phyloP scores from a whole-genome alignment of 371 early-diverging fungal genomes.

The Rhizopus stolonifer region DNA sequence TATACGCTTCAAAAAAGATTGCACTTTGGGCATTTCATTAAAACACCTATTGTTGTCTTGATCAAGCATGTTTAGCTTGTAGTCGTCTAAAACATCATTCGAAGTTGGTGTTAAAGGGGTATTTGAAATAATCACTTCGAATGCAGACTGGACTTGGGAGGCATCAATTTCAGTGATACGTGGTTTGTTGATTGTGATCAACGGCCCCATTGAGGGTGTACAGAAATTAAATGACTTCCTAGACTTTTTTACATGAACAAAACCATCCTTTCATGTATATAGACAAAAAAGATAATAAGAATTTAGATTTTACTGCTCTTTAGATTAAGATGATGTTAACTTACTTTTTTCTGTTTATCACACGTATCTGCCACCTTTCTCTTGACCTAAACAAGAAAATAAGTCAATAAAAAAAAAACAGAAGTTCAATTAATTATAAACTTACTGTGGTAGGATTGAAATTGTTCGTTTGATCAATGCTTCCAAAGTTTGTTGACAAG shows the following conservation, averaged over 20 bases:
- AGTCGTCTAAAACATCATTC: conserved; percentile 1
- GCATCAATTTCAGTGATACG: conserved; percentile 2
- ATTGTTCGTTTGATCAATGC: conserved; percentile 3
- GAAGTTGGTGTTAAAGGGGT: conserved; percentile 1
- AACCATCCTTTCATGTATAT: conserved; percentile 1
- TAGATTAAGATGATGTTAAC: background rate
- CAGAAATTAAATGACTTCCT: conserved; percentile 3
- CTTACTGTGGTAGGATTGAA: conserved; percentile 1
- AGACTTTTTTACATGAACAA: conserved; percentile 1
- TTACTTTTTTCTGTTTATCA: conserved; percentile 4
- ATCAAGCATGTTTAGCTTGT: conserved; percentile 1
- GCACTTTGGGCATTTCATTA: conserved; percentile 1
- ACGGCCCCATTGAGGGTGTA: background rate
- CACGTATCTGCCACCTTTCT: conserved; percentile 3
- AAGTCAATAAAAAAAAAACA: background rate
- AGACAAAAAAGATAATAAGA: background rate
- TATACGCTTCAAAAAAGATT: background rate
- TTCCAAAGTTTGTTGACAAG: conserved; percentile 2
- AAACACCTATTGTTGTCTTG: conserved; percentile 3
- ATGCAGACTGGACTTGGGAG: conserved; percentile 4
- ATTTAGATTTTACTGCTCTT: background rate
- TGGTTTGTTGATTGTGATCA: conserved; percentile 6
- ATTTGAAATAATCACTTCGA: conserved; percentile 4
- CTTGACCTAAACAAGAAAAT: conserved; percentile 3
- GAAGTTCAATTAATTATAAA: background rate